A percentile compares a stretch with the other conserved stretches of the same genome.
Conservation (phyloP, 768 basidiomycete genomes). For the Lactarius deliciosus region DNA sequence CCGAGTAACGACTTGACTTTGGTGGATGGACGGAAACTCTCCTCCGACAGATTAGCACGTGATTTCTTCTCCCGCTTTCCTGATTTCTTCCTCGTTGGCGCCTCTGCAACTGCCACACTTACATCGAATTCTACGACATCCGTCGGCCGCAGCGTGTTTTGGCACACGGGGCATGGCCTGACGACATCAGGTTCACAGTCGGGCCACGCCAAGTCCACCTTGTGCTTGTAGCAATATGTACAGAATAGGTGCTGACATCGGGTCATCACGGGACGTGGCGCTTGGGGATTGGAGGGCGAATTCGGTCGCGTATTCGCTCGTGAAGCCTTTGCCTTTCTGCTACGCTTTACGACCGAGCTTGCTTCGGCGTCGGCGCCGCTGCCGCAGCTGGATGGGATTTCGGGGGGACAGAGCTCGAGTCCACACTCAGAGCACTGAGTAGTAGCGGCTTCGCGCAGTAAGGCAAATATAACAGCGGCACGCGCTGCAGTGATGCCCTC, state of each 20-base stretch:
- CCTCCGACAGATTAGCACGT: slow-evolving; percentile 52
- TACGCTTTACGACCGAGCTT: slow-evolving; percentile 49
- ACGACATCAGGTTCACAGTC: slow-evolving; percentile 55
- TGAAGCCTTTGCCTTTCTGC: slow-evolving; percentile 57
- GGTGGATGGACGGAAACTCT: slow-evolving; percentile 74
- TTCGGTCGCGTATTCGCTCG: slow-evolving; percentile 61
- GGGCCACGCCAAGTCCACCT: slow-evolving; percentile 82
- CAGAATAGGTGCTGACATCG: slow-evolving; percentile 96
- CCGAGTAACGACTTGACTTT: slow-evolving; percentile 82
- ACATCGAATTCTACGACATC: slow-evolving; percentile 85
- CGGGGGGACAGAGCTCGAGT: slow-evolving; percentile 60
- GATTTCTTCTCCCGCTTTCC: slow-evolving; percentile 64
- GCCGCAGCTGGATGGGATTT: slow-evolving; percentile 43
- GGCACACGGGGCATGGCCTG: slow-evolving; percentile 77
- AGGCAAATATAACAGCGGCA: slow-evolving; percentile 80
- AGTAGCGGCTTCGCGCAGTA: slow-evolving; percentile 82
- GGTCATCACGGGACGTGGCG: slow-evolving; percentile 71
- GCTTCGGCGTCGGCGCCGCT: slow-evolving; percentile 49
- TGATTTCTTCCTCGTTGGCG: slow-evolving; percentile 56
- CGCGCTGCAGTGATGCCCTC: slow-evolving; percentile 77
- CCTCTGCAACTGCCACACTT: slow-evolving; percentile 48
- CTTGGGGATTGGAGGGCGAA: slow-evolving; percentile 61
- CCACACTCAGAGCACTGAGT: slow-evolving; percentile 91
- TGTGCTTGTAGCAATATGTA: slow-evolving; percentile 74
- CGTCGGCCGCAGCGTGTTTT: slow-evolving; percentile 56